Percentiles rank a stretch among this genome's conserved stretches.
Conservation (phyloP, 805 yeast genomes). For the Ogataea populi-albae region DNA sequence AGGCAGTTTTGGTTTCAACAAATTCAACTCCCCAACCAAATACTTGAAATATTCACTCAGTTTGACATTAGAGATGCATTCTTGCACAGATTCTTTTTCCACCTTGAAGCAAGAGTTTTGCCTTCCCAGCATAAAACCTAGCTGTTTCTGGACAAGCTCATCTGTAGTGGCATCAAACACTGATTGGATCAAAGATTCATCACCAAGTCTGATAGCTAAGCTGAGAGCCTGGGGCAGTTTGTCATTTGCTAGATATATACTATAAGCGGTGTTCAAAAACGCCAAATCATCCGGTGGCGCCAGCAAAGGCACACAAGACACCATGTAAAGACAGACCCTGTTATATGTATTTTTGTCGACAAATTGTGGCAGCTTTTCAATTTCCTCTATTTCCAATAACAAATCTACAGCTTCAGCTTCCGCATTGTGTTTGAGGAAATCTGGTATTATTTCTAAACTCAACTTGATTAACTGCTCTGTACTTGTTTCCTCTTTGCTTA, state of each 20-base stretch:
- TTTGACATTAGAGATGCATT: conserved; percentile 76
- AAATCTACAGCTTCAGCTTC: conserved; percentile 98
- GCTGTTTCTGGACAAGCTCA: conserved; percentile 73
- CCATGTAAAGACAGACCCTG: conserved; percentile 92
- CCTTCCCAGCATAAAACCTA: conserved; percentile 83
- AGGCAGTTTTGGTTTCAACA: conserved; percentile 87
- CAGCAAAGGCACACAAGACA: conserved; percentile 91
- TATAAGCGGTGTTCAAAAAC: conserved; percentile 82
- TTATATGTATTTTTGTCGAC: conserved; percentile 82
- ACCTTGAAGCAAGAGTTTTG: conserved; percentile 78
- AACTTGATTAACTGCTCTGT: conserved; percentile 49
- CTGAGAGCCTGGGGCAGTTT: conserved; percentile 87
- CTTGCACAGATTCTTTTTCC: conserved; percentile 74
- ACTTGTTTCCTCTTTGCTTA: conserved; percentile 21
- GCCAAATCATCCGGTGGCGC: conserved; percentile 92
- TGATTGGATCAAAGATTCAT: conserved; percentile 68
- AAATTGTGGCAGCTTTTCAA: conserved; percentile 76
- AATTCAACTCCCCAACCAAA: conserved; percentile 80
- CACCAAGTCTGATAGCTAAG: conserved; percentile 85
- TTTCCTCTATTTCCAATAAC: conserved; percentile 81
- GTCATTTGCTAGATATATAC: conserved; percentile 75
- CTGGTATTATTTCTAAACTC: conserved; percentile 78
- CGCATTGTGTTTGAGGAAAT: conserved; percentile 89
- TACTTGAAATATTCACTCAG: conserved; percentile 77
- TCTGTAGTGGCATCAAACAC: conserved; percentile 84